Evolutionary conservation across 257 asterid species (phyloP), one percentile per base, ranked within the genome.

Genomic region (Solanum verrucosum): DNA sequence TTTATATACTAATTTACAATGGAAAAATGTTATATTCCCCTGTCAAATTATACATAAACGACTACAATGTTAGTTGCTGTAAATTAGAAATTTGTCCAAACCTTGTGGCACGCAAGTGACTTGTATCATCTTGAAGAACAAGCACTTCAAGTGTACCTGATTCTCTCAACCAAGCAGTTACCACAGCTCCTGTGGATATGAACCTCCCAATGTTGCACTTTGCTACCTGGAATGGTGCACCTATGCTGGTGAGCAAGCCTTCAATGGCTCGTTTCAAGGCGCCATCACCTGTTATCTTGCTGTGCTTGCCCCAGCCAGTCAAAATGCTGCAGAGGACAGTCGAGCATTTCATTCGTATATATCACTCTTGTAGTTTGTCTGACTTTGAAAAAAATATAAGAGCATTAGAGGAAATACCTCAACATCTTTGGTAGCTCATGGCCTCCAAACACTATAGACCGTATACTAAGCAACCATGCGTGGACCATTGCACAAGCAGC

Each of bases 281-380:
- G 10, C 98, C 95, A 68, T 95, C 98, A 23, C 99, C 98, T 42
- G 95, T 96, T 33, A 95, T 92, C 87, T 96, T 96, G 95, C 99
- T 96, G 93, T 96, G 99, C 92, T 96, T 96, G 59, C 99, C 99
- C 99, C 99, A 96, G 63, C 99, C 99, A 2, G 99, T 96, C 90
- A 95, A 92, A 79, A 96, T 96, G 93, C 99, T 96, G 97, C 70
- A 35, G 33, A 31, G 20, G 18, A 35, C 67, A 68, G 52, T 78
- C 7, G 20, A 16, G 12, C 40, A 71, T 42, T 67, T 6, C 42
- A 85, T 25, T 15, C 20, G 5, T 60, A 35, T 35, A 68, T n/a
- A 27, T 84, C 20, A 84, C 16, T 84, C 29, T 63, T 60, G 70
- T 25, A 1, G 56, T 84, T 56, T 44, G 75, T 29, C 31, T 1